Evolutionary conservation across 176 grass and related monocot species (phyloP).

Genomic region (Ampelocalamus luodianensis): DNA sequence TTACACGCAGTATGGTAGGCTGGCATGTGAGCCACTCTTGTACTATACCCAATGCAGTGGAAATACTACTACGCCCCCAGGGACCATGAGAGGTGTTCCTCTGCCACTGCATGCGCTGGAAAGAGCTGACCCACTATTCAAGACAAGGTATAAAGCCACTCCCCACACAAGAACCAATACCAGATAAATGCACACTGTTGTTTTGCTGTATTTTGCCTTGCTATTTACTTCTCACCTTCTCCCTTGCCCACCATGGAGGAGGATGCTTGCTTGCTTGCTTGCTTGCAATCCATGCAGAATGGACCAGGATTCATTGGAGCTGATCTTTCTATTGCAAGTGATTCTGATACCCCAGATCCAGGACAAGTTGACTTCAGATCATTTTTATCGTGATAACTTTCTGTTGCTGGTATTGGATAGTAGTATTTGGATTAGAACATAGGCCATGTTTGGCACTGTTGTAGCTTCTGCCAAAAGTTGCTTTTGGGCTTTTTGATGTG

Average conservation of each 20-base stretch:
- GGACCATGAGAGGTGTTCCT: conserved; percentile 22
- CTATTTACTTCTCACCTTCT: neutral
- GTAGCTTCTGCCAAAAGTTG: no score
- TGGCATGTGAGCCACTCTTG: neutral
- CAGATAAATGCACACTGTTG: conserved; percentile 21
- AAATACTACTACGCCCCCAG: neutral
- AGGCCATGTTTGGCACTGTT: no score
- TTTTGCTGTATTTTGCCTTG: conserved; percentile 3
- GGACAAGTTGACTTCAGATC: neutral
- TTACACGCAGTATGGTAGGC: conserved; percentile 8
- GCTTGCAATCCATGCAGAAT: neutral
- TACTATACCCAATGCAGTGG: neutral
- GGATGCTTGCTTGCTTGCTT: no score
- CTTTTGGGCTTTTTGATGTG: no score
- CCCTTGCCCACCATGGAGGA: neutral
- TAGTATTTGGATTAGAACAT: neutral
- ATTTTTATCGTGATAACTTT: conserved; percentile 5
- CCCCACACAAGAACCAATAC: conserved; percentile 24
- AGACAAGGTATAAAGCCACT: conserved; percentile 35
- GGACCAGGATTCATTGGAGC: neutral
- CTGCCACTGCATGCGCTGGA: conserved; percentile 7
- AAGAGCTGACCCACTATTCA: conserved; percentile 32
- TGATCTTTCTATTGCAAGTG: neutral
- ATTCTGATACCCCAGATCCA: neutral
- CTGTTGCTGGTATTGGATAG: neutral